These are phyloP conservation scores for Ascochyta rabiei DNA, from an alignment of 2,329 filamentous ascomycete species.

Conservation along the genomic window DNA sequence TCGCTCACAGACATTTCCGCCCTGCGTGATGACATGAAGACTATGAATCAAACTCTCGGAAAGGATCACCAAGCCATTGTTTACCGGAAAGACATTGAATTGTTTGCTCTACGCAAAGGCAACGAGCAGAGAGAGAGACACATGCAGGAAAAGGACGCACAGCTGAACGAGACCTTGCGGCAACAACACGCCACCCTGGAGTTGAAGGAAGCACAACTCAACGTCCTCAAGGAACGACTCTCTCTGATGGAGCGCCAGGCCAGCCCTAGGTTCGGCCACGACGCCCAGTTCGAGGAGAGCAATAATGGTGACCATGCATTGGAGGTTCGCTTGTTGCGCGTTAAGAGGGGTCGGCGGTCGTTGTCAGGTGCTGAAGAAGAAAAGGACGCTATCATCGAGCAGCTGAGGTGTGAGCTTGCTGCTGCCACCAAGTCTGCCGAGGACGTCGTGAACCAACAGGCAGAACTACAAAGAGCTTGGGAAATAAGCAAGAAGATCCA, in stretches of 20 bases:
- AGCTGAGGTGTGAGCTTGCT: constrained; percentile 35
- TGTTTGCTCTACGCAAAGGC: constrained; percentile 45
- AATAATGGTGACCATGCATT: constrained; percentile 37
- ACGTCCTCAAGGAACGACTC: constrained; percentile 38
- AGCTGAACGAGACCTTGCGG: constrained; percentile 32
- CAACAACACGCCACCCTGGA: constrained; percentile 38
- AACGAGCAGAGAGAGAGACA: constrained; percentile 44
- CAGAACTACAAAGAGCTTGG: constrained; percentile 42
- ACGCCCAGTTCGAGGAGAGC: constrained; percentile 18
- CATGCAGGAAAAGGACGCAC: constrained; percentile 38
- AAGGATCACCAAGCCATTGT: constrained; percentile 42
- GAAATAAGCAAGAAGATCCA: constrained; percentile 39
- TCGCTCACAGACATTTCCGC: constrained; percentile 38
- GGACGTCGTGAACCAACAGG: constrained; percentile 33
- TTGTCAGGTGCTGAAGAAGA: constrained; percentile 33
- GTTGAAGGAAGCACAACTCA: constrained; percentile 39
- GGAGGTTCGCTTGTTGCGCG: constrained; percentile 37
- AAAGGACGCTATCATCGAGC: constrained; percentile 33
- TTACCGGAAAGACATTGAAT: constrained; percentile 46
- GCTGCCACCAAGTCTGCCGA: constrained; percentile 26
- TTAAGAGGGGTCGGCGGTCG: constrained; percentile 37
- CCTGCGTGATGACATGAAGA: constrained; percentile 40
- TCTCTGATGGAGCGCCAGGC: constrained; percentile 31
- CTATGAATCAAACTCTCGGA: constrained; percentile 37
- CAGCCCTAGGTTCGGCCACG: constrained; percentile 19